Base-by-base conservation (phyloP, 768 basidiomycete genomes). In the Mycena vitilis region DNA sequence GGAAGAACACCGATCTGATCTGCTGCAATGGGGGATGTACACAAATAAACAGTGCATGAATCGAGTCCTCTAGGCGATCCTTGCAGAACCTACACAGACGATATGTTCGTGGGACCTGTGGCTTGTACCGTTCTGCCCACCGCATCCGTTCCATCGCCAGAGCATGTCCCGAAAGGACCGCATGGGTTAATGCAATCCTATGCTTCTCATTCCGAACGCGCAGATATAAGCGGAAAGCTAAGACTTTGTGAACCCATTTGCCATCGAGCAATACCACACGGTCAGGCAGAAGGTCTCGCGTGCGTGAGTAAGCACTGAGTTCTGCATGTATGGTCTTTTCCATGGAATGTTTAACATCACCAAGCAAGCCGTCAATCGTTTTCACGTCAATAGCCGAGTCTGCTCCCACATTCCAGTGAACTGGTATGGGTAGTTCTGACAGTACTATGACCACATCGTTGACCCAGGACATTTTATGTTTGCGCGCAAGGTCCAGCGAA, bases 321-420 rank as follows among this genome's bases (percentile, higher is more conserved):
- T 60, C 58, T 5, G 45, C 58, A 22, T 60, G 3, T 23, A 61
- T 61, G 4, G 34, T 40, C 2, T 36, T 7, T 10, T 61, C 60
- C 60, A 61, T 61, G 2, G 60, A 61, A 7, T 52, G 37, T 22
- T 51, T 61, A 0, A 61, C 60, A 10, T n/a, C n/a, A 11, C 3
- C 22, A 13, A 57, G 4, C 22, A 57, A 38, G 2, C 9, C 7
- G 12, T 62, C 61, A 30, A 62, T 62, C 12, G 61, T 62, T 34
- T 62, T 20, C 2, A 36, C 40, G 15, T 8, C 51, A 4, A 62
- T 16, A 0, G 61, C 61, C 5, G 37, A 23, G 16, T 53, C 25
- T 0, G 25, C 15, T 18, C 10, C n/a, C 4, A 52, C 38, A 18
- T 42, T 30, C 61, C 61, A 62, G 61, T 62, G 53, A 0, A 62